Base-by-base conservation (phyloP, 768 basidiomycete genomes). In the Boletus coccyginus region DNA sequence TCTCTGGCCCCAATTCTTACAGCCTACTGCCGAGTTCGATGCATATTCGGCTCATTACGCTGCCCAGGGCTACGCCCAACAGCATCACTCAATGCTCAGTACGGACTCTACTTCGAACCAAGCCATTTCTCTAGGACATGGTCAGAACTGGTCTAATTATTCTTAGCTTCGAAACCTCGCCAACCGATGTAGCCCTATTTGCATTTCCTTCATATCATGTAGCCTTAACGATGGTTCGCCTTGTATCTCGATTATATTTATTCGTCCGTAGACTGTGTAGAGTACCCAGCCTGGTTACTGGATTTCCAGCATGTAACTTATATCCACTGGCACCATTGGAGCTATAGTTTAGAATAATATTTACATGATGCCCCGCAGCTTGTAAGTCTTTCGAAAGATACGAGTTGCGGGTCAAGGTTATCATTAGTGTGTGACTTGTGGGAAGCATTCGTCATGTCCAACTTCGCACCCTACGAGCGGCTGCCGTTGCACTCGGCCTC, bases 401-500 rank as follows among this genome's bases (percentile, higher is more conserved):
- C n/a, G n/a, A n/a, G n/a, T n/a, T n/a, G n/a, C n/a, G 33, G 33
- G 33, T 33, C 11, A 33, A 38, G 17, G 27, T 27, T 27, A 27
- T 27, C 27, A 27, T 38, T 9, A 17, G 7, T 29, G n/a, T n/a
- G n/a, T n/a, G n/a, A 27, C 27, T 27, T 46, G 52, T 46, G 52
- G 45, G 52, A 50, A 50, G 36, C 50, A 33, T 11, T 36, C 29
- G 54, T n/a, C 59, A 71, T 78, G 80, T 72, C 75, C 39, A 71
- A 74, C 56, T 66, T 64, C 55, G 73, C n/a, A n/a, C n/a, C 72
- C 49, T 78, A 81, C 68, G 79, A 79, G 61, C 77, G 79, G 48
- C 73, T 81, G 13, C 81, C 82, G 33, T 74, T 81, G 74, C 80
- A 80, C 68, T 74, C 75, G 24, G 64, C 67, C 58, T 71, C 65